These are phyloP conservation scores for Dactylorhiza incarnata DNA, from an alignment of 106 monocot genomes.

Conservation along the genomic window DNA sequence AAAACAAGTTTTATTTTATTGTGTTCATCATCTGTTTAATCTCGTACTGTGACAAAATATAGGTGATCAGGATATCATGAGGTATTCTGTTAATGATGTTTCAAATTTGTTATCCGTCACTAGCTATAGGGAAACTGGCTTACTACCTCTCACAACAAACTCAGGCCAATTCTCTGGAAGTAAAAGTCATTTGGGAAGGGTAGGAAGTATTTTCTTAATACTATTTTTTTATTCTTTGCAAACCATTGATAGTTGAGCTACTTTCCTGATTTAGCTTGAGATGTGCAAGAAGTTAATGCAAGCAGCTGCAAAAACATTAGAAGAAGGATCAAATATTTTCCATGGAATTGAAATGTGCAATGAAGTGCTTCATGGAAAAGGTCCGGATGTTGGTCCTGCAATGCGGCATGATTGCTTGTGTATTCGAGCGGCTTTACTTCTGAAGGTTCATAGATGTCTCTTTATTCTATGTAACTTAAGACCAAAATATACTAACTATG, in stretches of 20 bases:
- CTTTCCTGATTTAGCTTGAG: slow-evolving; percentile 42
- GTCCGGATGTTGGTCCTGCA: slow-evolving; percentile 36
- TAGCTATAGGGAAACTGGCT: slow-evolving; percentile 24
- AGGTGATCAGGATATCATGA: slow-evolving; percentile 39
- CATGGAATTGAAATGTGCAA: slow-evolving; percentile 86
- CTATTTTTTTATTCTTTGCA: neutral
- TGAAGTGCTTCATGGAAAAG: slow-evolving; percentile 75
- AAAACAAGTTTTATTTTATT: neutral
- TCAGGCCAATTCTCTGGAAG: slow-evolving; percentile 18
- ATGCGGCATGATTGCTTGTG: slow-evolving; percentile 75
- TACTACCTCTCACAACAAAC: slow-evolving; percentile 1
- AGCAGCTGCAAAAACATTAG: slow-evolving; percentile 49
- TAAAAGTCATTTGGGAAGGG: slow-evolving; percentile 37
- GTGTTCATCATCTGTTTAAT: neutral
- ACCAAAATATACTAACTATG: slow-evolving; percentile 2
- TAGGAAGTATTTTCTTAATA: slow-evolving; percentile 11
- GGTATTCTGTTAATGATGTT: slow-evolving; percentile 55
- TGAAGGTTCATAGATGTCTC: slow-evolving; percentile 59
- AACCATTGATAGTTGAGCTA: neutral
- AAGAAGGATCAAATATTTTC: slow-evolving; percentile 37
- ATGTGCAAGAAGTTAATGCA: slow-evolving; percentile 51
- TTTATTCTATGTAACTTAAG: neutral
- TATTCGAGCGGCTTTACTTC: slow-evolving; percentile 76
- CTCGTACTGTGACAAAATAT: neutral
- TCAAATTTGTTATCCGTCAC: slow-evolving; percentile 24